phyloP scores from a whole-genome alignment of 140 eudicot species.

The Stevia rebaudiana region DNA sequence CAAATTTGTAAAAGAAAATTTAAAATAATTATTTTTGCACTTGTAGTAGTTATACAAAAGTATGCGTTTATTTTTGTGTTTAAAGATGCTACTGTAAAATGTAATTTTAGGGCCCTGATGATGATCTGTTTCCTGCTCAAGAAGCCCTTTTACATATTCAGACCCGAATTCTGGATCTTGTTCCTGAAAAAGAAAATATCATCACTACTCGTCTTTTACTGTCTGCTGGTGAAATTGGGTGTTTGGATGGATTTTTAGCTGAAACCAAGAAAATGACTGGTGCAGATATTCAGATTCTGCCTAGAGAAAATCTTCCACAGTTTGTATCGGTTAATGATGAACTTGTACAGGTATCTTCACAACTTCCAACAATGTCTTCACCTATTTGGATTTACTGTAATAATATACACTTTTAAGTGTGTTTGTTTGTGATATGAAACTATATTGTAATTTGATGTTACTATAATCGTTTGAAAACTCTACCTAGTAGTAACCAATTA shows the following conservation, averaged over 20 bases:
- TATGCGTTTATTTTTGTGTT: not conserved
- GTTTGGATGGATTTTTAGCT: constrained; percentile 53
- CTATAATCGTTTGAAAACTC: no score
- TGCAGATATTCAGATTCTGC: constrained; percentile 68
- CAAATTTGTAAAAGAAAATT: no score
- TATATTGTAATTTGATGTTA: not conserved
- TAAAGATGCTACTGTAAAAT: constrained; percentile 20
- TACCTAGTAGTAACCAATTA: no score
- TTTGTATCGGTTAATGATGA: constrained; percentile 63
- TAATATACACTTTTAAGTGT: not conserved
- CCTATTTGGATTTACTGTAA: not conserved
- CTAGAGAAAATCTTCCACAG: constrained; percentile 60
- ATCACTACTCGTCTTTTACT: constrained; percentile 80
- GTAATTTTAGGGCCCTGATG: constrained; percentile 74
- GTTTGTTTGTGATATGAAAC: not conserved
- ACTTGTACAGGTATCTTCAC: constrained; percentile 67
- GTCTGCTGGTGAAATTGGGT: constrained; percentile 70
- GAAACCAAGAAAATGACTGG: constrained; percentile 64
- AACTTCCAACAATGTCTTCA: constrained; percentile 1
- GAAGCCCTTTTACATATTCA: constrained; percentile 96
- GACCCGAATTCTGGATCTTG: constrained; percentile 79
- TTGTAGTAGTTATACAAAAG: not conserved
- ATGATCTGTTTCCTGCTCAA: constrained; percentile 96
- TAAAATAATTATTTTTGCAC: not conserved
- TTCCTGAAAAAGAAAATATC: constrained; percentile 77